Evolutionary conservation across 164 flowering plant genomes (phyloP), one percentile per base, ranked within the genome.

Genomic region (Magnolia kwangsiensis): DNA sequence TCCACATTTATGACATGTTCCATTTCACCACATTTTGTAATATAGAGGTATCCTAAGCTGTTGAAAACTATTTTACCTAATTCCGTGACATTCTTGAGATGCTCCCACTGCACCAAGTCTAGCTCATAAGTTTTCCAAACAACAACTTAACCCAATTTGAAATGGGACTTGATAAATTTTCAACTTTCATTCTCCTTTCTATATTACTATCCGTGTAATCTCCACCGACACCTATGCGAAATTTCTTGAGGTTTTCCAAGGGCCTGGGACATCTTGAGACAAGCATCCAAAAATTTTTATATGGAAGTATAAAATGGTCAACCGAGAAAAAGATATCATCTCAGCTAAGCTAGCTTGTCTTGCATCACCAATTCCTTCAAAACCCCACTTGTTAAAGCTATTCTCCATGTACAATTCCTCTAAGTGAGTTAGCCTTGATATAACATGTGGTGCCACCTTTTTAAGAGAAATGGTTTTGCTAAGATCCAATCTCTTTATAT

Each of bases 401-500:
- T 7, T 20, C 14, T 8, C n/a, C 74, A 72, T 55, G 65, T 72
- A 9, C 23, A 72, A 23, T 58, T 72, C 74, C 55, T 72, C 74
- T 58, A 72, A 55, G 6, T 9, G 45, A 59, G 49, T 14, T 7
- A 72, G 5, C 5, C 50, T 72, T 58, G 74, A 72, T 16, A 72
- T 23, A 10, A 72, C 50, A 7, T 51, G 19, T 45, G 45, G 45
- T 37, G 45, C 10, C 18, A 16, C 10, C 29, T 27, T 16, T 61
- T 29, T 6, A 72, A 19, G 20, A 8, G 23, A 16, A 8, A 21
- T 18, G n/a, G 14, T 68, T 14, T 13, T 0, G 1, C 45, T 37
- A 23, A 76, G 23, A 63, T 76, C 78, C 51, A 76, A 76, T 13
- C 21, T 2, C 69, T 23, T 76, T 49, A 76, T 10, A 49, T 63